These are phyloP conservation scores for Crassisporium funariophilum DNA, from an alignment of 768 basidiomycete genomes.

Conservation along the genomic window DNA sequence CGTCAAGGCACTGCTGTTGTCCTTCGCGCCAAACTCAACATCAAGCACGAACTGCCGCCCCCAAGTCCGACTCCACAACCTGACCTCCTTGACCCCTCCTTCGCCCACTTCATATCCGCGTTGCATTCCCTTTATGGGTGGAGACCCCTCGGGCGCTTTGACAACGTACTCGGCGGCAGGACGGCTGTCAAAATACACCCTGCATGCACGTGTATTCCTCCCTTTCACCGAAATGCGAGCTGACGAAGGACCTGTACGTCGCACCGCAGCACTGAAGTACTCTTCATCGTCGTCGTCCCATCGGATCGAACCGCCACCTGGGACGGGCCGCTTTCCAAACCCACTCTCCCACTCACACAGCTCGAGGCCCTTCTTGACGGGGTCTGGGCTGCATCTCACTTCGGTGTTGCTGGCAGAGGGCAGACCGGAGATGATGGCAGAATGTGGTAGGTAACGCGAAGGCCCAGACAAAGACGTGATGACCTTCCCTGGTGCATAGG, in stretches of 20 bases:
- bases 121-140: conserved; percentile 32
- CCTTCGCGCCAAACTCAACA: conserved; percentile 42
- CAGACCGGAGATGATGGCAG: not conserved
- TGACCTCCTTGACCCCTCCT: conserved; percentile 32
- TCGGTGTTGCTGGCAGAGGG: not conserved
- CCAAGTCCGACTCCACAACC: conserved; percentile 66
- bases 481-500: not conserved
- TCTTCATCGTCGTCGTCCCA: conserved; percentile 2
- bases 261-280: conserved; percentile 39
- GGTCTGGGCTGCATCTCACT: not conserved
- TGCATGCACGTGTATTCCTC: conserved; percentile 61
- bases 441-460: not conserved
- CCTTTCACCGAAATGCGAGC: conserved; percentile 53
- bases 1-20: conserved; percentile 11
- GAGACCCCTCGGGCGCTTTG: too few species aligned
- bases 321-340: conserved; percentile 16
- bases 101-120: conserved; percentile 38
- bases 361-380: conserved; percentile 12
- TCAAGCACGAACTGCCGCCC: conserved; percentile 52
- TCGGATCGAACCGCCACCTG: conserved; percentile 7
- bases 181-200: conserved; percentile 49
- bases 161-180: conserved; percentile 36
- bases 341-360: conserved; percentile 25
- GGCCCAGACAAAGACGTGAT: not conserved
- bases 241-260: conserved; percentile 40